Percentiles rank a stretch among this genome's conserved stretches.
Conservation (phyloP, 2,329 filamentous ascomycete species). For the Annulohypoxylon truncatum region DNA sequence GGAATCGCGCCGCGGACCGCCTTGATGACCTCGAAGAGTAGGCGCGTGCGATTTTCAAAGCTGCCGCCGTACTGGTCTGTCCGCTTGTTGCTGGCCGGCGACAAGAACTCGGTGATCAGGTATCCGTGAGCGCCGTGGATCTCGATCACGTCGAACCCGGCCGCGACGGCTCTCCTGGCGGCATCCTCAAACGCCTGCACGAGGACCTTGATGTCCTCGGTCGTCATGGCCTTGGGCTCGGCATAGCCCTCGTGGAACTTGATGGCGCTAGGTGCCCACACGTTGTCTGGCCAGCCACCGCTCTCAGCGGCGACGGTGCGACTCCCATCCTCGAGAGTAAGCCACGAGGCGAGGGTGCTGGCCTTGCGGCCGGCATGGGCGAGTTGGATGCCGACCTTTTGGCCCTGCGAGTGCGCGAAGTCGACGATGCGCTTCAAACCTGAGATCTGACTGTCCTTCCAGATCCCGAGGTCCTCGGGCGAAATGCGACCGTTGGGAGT, state of each 20-base stretch:
- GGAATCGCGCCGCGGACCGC: constrained; percentile 65
- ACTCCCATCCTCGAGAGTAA: constrained; percentile 62
- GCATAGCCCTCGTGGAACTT: constrained; percentile 70
- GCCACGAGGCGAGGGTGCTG: constrained; percentile 71
- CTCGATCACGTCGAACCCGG: constrained; percentile 63
- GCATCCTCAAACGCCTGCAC: constrained; percentile 67
- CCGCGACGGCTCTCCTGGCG: constrained; percentile 67
- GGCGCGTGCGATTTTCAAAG: constrained; percentile 73
- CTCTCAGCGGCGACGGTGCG: constrained; percentile 65
- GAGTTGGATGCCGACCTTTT: constrained; percentile 83
- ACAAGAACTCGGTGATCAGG: constrained; percentile 59
- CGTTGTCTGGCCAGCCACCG: constrained; percentile 68
- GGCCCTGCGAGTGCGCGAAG: constrained; percentile 81
- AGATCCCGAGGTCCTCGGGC: constrained; percentile 82
- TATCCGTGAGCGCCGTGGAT: constrained; percentile 63
- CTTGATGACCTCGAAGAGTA: constrained; percentile 66
- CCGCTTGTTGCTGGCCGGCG: constrained; percentile 56
- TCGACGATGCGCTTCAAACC: constrained; percentile 77
- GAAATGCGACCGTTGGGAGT: constrained; percentile 83
- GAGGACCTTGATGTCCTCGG: constrained; percentile 63
- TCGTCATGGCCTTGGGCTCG: constrained; percentile 62
- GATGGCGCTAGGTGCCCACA: constrained; percentile 63
- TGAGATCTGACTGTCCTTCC: constrained; percentile 85
- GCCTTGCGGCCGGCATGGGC: constrained; percentile 82
- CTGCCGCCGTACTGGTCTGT: constrained; percentile 70